Percentiles rank a stretch among this genome's conserved stretches.
Conservation (phyloP, 768 basidiomycete genomes). For the Paxillus rubicundulus region DNA sequence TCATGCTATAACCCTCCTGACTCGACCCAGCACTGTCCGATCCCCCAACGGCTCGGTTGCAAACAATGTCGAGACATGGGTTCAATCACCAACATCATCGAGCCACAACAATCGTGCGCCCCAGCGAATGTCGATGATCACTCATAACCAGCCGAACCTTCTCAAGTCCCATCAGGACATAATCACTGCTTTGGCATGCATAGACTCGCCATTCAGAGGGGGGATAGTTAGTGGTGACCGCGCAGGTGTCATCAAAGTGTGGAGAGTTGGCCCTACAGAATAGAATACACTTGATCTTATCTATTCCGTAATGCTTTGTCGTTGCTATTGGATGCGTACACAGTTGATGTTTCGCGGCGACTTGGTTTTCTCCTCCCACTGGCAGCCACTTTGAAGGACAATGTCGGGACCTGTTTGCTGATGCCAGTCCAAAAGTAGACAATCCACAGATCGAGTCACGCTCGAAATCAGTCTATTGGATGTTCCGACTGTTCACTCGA, state of each 20-base stretch:
- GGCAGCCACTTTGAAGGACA: too few relatives aligned
- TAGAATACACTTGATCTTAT: slow-evolving; percentile 16
- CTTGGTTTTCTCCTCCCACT: too few relatives aligned
- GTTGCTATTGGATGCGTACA: not conserved
- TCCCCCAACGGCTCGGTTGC: slow-evolving; percentile 44
- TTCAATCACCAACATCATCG: slow-evolving; percentile 37
- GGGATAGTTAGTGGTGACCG: slow-evolving; percentile 92
- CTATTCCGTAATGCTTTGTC: slow-evolving; percentile 2
- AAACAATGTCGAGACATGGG: slow-evolving; percentile 65
- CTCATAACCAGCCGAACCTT: slow-evolving; percentile 79
- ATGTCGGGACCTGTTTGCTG: not conserved
- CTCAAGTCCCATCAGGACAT: slow-evolving; percentile 89
- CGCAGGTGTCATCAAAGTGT: slow-evolving; percentile 87
- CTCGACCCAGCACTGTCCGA: slow-evolving; percentile 28
- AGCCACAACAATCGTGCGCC: slow-evolving; percentile 64
- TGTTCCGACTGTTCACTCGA: slow-evolving; percentile 37
- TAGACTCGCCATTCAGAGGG: slow-evolving; percentile 91
- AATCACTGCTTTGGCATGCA: slow-evolving; percentile 77
- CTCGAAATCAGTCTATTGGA: slow-evolving; percentile 20
- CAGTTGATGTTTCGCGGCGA: too few relatives aligned
- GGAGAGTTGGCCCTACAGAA: slow-evolving; percentile 64
- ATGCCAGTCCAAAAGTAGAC: slow-evolving; percentile 24
- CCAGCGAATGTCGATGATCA: slow-evolving; percentile 74
- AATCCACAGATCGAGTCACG: slow-evolving; percentile 16
- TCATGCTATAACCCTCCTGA: slow-evolving; percentile 1